Evolutionary conservation across 2,329 filamentous ascomycete species (phyloP).

Genomic region (Magnaporthiopsis poae): DNA sequence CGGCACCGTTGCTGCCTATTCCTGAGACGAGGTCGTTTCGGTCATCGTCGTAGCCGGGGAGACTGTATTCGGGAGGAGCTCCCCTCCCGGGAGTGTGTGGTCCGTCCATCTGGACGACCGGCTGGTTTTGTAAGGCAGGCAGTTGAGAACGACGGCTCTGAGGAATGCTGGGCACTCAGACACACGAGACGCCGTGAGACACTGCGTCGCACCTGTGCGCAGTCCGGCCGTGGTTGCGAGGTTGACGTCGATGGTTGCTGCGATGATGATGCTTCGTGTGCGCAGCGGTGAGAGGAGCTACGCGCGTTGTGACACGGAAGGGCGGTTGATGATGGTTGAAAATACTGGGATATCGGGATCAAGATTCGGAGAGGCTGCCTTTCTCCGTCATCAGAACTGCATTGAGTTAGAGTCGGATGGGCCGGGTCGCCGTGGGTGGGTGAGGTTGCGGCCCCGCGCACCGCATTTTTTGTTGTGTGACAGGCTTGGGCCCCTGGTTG

Average conservation of each 20-base stretch:
- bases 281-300: neutral
- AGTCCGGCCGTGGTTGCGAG: neutral
- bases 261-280: neutral
- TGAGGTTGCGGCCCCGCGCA: neutral
- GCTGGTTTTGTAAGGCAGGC: neutral
- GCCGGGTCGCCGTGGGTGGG: neutral
- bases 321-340: neutral
- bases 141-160: neutral
- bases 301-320: neutral
- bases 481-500: neutral
- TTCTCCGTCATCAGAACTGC: neutral
- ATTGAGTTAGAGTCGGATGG: neutral
- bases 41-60: conserved; percentile 47
- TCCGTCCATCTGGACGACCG: conserved; percentile 33
- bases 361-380: neutral
- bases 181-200: neutral
- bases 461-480: neutral
- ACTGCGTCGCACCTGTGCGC: neutral
- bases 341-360: neutral
- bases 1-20: conserved; percentile 36
- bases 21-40: conserved; percentile 37
- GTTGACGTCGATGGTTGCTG: neutral
- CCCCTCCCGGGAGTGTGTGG: conserved; percentile 37
- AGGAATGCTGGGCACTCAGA: neutral
- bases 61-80: conserved; percentile 42